These are phyloP conservation scores for Globisporangium uncinulatum DNA, from an alignment of 352 stramenopile species.

Conservation along the genomic window DNA sequence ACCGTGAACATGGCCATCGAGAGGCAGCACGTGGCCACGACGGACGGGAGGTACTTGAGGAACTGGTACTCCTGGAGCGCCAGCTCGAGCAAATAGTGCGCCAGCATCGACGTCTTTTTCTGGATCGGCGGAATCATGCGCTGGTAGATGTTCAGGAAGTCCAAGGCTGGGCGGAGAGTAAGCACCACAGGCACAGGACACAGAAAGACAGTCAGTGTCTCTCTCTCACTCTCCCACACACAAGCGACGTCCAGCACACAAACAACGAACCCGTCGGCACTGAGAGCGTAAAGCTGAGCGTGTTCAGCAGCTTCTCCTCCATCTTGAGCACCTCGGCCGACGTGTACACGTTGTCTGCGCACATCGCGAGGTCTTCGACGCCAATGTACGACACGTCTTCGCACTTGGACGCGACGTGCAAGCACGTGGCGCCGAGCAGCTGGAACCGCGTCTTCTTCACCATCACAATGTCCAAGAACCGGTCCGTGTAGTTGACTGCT, in stretches of 20 bases:
- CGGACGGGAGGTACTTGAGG: constrained; percentile 76
- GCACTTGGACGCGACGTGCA: constrained; percentile 89
- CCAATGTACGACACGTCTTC: constrained; percentile 92
- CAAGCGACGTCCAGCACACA: not conserved
- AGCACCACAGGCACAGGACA: constrained; percentile 1
- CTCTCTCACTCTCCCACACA: not conserved
- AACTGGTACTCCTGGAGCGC: constrained; percentile 88
- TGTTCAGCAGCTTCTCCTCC: constrained; percentile 89
- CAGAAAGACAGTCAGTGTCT: not conserved
- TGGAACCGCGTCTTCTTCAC: constrained; percentile 88
- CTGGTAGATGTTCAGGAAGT: constrained; percentile 90
- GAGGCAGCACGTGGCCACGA: constrained; percentile 79
- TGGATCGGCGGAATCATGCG: constrained; percentile 80
- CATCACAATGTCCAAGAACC: constrained; percentile 85
- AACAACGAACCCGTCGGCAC: constrained; percentile 71
- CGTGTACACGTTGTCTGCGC: constrained; percentile 88
- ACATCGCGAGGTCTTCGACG: constrained; percentile 89
- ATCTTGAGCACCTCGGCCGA: constrained; percentile 88
- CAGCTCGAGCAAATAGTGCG: constrained; percentile 86
- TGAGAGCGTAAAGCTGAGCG: constrained; percentile 88
- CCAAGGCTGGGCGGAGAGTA: constrained; percentile 41
- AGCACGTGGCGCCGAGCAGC: constrained; percentile 84
- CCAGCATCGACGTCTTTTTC: constrained; percentile 83
- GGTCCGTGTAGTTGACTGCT: constrained; percentile 89
- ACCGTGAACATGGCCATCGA: constrained; percentile 85